Conservation (phyloP, 441 rosid genomes). For the Gossypium davidsonii region DNA sequence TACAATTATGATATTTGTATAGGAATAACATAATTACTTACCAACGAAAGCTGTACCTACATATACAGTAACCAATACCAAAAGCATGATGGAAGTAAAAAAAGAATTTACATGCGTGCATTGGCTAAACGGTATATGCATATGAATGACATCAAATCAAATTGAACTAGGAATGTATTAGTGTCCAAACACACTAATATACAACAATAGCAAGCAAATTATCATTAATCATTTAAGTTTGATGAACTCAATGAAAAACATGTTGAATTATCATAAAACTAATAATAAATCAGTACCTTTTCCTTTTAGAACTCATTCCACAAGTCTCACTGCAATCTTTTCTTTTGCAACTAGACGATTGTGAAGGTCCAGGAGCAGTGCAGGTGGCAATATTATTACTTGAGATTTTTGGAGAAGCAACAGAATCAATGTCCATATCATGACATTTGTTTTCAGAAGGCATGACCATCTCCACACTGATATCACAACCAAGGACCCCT, state of each 20-base stretch:
- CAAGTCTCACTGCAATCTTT: slow-evolving; percentile 16
- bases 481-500: slow-evolving; percentile 15
- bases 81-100: background rate
- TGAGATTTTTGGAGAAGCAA: slow-evolving; percentile 17
- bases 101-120: background rate
- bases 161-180: background rate
- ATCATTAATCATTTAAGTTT: background rate
- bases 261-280: background rate
- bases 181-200: background rate
- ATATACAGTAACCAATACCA: background rate
- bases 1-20: background rate
- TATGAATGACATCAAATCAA: background rate
- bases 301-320: slow-evolving; percentile 28
- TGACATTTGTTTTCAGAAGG: slow-evolving; percentile 27
- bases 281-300: slow-evolving; percentile 34
- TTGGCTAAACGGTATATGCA: background rate
- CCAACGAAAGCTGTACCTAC: background rate
- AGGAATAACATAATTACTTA: background rate
- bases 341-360: slow-evolving; percentile 9
- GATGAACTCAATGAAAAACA: background rate
- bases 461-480: slow-evolving; percentile 19
- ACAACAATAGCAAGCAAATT: background rate
- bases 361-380: slow-evolving; percentile 7
- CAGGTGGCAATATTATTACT: slow-evolving; percentile 14
- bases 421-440: slow-evolving; percentile 20